A percentile compares a stretch with the other conserved stretches of the same genome.
Conservation (phyloP, 1,284 basidiomycete species). For the Moesziomyces parantarcticus region DNA sequence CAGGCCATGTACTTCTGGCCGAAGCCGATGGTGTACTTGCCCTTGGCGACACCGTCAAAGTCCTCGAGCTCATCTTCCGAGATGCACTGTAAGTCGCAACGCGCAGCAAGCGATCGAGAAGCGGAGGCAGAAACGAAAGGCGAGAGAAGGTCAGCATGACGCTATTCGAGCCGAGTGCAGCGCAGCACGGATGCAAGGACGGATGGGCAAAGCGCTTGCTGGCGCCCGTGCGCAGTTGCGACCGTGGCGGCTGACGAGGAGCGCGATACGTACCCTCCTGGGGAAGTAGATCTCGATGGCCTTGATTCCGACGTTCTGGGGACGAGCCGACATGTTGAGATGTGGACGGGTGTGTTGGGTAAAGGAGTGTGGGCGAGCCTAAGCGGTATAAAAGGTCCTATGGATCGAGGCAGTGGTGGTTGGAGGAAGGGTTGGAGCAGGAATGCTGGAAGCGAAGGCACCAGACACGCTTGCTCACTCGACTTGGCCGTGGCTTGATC, state of each 20-base stretch:
- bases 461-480: too few relatives aligned
- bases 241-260: too few relatives aligned
- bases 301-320: conserved; percentile 90
- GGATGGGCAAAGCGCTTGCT: neutral
- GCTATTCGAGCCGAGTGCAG: too few relatives aligned
- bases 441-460: too few relatives aligned
- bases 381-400: conserved; percentile 6
- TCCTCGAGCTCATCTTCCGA: conserved; percentile 74
- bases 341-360: conserved; percentile 5
- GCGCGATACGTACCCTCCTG: conserved; percentile 80
- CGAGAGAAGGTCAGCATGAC: conserved; percentile 9
- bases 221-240: too few relatives aligned
- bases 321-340: conserved; percentile 71
- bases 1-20: conserved; percentile 98
- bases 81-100: conserved; percentile 54
- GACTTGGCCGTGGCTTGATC: neutral
- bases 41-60: conserved; percentile 93
- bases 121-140: neutral
- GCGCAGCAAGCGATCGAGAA: neutral
- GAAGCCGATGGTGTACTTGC: conserved; percentile 99
- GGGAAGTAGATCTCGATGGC: conserved; percentile 95
- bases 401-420: conserved; percentile 7
- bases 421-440: neutral
- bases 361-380: conserved; percentile 31
- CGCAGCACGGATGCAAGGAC: neutral